These are phyloP conservation scores for Exidia glandulosa DNA, from an alignment of 768 basidiomycete species.

Conservation along the genomic window DNA sequence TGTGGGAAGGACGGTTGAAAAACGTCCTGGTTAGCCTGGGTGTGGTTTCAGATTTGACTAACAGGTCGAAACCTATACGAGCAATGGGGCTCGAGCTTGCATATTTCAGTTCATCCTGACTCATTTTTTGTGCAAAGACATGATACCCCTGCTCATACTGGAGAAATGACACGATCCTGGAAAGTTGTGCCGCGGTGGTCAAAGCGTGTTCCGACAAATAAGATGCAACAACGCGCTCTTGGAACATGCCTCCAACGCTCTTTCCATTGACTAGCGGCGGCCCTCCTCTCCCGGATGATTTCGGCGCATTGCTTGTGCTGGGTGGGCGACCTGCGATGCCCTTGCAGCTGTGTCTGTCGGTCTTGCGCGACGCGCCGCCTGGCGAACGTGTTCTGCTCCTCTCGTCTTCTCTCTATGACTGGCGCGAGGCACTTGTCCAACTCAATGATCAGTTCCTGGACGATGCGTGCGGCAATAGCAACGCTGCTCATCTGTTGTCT, in stretches of 20 bases:
- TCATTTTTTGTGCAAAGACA: background rate
- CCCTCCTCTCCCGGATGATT: background rate
- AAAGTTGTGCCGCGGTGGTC: no score
- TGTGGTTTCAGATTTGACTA: conserved; percentile 82
- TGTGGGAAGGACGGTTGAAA: conserved; percentile 89
- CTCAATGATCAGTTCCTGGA: background rate
- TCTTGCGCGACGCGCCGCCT: background rate
- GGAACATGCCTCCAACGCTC: background rate
- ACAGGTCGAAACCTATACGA: conserved; percentile 75
- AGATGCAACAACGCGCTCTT: no score
- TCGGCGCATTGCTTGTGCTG: background rate
- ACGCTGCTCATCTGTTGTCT: background rate
- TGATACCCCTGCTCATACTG: no score
- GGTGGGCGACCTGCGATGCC: background rate
- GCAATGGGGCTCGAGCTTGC: conserved; percentile 87
- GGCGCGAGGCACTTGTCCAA: background rate
- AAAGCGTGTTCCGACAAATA: no score
- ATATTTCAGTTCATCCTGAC: conserved; percentile 66
- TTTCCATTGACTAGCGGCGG: background rate
- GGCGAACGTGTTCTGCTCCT: background rate
- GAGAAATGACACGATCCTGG: no score
- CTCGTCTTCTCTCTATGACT: background rate
- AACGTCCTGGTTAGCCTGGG: conserved; percentile 87
- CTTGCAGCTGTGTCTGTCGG: background rate
- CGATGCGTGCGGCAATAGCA: background rate